Evolutionary conservation across 2,329 filamentous ascomycete genomes (phyloP).

Genomic region (Xylaria sp.): DNA sequence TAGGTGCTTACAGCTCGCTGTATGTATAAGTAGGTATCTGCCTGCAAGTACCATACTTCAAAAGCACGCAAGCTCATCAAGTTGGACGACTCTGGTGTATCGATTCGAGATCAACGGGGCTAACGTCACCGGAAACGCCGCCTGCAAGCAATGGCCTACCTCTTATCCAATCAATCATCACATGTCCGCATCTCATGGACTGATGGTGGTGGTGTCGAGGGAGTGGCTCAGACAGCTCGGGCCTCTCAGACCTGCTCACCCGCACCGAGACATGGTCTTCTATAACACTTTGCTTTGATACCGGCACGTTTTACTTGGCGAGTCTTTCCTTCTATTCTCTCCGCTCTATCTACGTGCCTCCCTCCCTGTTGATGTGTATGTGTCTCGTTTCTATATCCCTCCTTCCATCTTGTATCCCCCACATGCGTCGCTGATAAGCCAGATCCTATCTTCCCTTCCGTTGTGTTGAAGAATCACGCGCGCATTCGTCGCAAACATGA

Average conservation of each 20-base stretch:
- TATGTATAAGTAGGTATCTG: background rate
- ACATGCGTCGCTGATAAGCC: background rate
- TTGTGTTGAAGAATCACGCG: constrained; percentile 14
- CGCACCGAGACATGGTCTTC: background rate
- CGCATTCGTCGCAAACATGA: constrained; percentile 6
- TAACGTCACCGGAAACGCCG: constrained; percentile 8
- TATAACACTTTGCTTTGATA: background rate
- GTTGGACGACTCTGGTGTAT: too few species aligned
- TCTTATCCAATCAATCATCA: constrained; percentile 23
- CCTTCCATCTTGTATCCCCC: background rate
- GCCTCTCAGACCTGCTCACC: background rate
- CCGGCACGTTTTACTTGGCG: background rate
- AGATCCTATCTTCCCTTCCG: background rate
- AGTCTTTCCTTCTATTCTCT: background rate
- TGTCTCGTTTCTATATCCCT: background rate
- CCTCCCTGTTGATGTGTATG: background rate
- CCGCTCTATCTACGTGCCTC: background rate
- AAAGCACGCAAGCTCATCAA: too few species aligned
- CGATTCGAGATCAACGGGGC: constrained; percentile 5
- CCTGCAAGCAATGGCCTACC: background rate
- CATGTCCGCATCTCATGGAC: constrained; percentile 15
- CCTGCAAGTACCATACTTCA: too few species aligned
- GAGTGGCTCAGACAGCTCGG: background rate
- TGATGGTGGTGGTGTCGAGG: constrained; percentile 21
- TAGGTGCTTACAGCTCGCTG: background rate